Evolutionary conservation across 1,284 basidiomycete genomes (phyloP), one percentile per base, ranked within the genome.

Genomic region (Leccinum fuscescens): DNA sequence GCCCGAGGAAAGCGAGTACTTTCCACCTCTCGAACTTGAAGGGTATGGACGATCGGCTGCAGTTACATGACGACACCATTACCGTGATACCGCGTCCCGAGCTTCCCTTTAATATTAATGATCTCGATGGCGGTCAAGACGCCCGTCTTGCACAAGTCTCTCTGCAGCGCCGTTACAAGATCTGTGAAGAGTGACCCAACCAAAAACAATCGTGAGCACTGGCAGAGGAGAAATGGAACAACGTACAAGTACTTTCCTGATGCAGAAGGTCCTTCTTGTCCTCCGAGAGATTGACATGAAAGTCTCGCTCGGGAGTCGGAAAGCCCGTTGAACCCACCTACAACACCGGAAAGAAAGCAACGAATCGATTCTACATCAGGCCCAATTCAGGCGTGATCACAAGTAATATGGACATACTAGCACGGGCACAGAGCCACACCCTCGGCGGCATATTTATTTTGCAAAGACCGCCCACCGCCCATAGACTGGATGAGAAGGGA

Each of bases 11-110:
- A 66, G 64, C 59, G 33, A 64, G 15, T 8, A 42, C 57, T 58
- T 66, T 66, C 67, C 52, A 15, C 62, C 63, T 69, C 62, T 53
- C 59, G 62, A 65, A 64, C 56, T 55, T 35, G 57, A 57, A 54
- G 46, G 54, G 52, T 42, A 55, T 20, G 39, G 37, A 59, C 51
- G 54, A 59, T 29, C 27, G 37, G 59, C 17, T 56, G 57, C 49
- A n/a, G 62, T 72, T 69, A 69, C 70, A 69, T 69, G 64, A 67
- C 59, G 31, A 62, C 57, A 61, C 62, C 62, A 64, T 60, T 70
- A 69, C 61, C 33, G 33, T 35, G 33, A 35, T 14, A 60, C 58
- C 55, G 55, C 12, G 51, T 14, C 55, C 58, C n/a, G 58, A 39
- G 46, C 57, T 59, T 67, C 67, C 56, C 27, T 33, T 57, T 42